Conservation (phyloP, 1,139 yeast species). For the Yamadazyma dendronema region DNA sequence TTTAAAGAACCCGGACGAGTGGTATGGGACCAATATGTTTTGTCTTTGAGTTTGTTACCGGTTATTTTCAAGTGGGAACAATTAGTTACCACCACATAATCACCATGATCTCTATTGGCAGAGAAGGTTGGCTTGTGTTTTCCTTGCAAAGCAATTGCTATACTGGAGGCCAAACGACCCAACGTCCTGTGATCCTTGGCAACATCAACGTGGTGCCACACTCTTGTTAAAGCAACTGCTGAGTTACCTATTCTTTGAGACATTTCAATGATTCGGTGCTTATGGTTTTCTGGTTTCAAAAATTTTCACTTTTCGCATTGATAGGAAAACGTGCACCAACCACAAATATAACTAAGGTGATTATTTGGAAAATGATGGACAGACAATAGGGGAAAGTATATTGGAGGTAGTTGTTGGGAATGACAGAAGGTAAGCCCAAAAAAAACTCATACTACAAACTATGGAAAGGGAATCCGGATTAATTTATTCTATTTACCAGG, state of each 20-base stretch:
- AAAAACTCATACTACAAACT: too few species aligned
- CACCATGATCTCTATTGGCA: slow-evolving; percentile 80
- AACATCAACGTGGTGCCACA: slow-evolving; percentile 95
- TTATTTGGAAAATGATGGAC: too few species aligned
- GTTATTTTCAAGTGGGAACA: slow-evolving; percentile 77
- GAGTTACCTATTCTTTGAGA: slow-evolving; percentile 61
- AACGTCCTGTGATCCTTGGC: slow-evolving; percentile 81
- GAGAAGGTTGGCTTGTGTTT: slow-evolving; percentile 93
- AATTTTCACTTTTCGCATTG: slow-evolving; percentile 5
- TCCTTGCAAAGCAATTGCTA: slow-evolving; percentile 87
- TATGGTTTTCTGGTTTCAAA: slow-evolving; percentile 3
- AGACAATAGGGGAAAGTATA: too few species aligned
- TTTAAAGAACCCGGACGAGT: slow-evolving; percentile 88
- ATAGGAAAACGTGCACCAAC: background rate
- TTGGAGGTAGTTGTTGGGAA: too few species aligned
- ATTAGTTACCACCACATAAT: slow-evolving; percentile 94
- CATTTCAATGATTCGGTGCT: slow-evolving; percentile 26
- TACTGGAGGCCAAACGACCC: slow-evolving; percentile 88
- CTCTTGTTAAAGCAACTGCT: slow-evolving; percentile 74
- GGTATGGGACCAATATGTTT: slow-evolving; percentile 89
- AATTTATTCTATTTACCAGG: too few species aligned
- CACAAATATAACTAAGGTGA: too few species aligned
- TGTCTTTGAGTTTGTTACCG: slow-evolving; percentile 80
- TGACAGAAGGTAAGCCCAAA: too few species aligned
- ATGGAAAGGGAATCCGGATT: too few species aligned